phyloP scores from a whole-genome alignment of 805 yeast species.

The Metschnikowia amazonensis region DNA sequence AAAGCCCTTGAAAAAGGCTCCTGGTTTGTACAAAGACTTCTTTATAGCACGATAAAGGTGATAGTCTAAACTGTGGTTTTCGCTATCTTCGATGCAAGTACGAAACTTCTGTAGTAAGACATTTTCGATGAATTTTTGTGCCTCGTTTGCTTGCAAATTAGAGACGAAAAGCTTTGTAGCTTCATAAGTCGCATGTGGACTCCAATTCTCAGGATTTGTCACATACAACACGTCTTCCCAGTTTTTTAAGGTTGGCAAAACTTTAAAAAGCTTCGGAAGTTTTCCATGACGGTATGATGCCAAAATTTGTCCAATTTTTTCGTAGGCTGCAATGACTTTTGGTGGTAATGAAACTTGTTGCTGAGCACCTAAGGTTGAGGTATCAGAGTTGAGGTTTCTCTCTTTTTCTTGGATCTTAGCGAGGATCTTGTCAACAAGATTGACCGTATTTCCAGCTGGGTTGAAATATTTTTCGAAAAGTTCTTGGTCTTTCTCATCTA shows the following conservation, averaged over 20 bases:
- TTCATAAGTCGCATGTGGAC: conserved; percentile 90
- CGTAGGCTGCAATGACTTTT: conserved; percentile 91
- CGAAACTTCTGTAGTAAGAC: conserved; percentile 72
- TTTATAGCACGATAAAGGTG: conserved; percentile 90
- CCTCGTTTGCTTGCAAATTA: conserved; percentile 79
- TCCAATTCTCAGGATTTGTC: conserved; percentile 90
- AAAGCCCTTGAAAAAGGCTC: conserved; percentile 96
- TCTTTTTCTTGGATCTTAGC: conserved; percentile 82
- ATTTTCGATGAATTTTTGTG: conserved; percentile 72
- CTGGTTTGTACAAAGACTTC: conserved; percentile 92
- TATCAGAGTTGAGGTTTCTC: conserved; percentile 26
- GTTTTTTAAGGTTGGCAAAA: conserved; percentile 84
- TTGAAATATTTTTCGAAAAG: conserved; percentile 74
- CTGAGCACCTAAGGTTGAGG: conserved; percentile 11
- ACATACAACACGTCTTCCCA: conserved; percentile 96
- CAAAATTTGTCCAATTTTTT: conserved; percentile 82
- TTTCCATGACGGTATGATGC: conserved; percentile 93
- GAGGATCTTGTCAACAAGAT: conserved; percentile 90
- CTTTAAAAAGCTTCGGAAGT: conserved; percentile 93
- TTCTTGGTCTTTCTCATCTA: conserved; percentile 79
- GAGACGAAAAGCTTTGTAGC: conserved; percentile 94
- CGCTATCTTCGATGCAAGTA: conserved; percentile 64
- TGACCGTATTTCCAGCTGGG: conserved; percentile 41
- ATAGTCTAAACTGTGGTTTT: conserved; percentile 78
- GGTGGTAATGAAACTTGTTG: conserved; percentile 88